Base-by-base conservation (phyloP, 495 filamentous ascomycete genomes). In the Cladorrhinum samala region DNA sequence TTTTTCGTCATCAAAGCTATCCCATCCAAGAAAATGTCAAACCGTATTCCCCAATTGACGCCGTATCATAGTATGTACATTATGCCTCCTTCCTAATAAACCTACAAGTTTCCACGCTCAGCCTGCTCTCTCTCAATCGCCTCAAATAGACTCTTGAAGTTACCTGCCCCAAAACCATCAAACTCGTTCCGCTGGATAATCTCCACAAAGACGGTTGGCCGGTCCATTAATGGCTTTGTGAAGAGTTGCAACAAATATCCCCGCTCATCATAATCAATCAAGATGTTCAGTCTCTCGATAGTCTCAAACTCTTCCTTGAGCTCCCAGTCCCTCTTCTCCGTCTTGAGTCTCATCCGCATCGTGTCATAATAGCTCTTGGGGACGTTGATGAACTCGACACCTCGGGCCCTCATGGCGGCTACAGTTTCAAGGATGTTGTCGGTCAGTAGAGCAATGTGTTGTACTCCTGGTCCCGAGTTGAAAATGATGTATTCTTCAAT, bases 401-500 rank as follows among this genome's bases (percentile, higher is more conserved):
- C 90, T 1, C 89, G 76, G 2, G 82, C 82, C 55, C 85, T 83
- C 66, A 95, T 73, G 50, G 88, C 85, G 3, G 74, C 69, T 17
- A 96, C 89, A 36, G 84, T 74, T 33, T 75, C 64, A 56, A 95
- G 78, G 68, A 95, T 95, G 63, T 95, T 81, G 24, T 69, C 63
- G 1, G 90, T 95, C 6, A 83, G 80, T 2, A 96, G 82, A 6
- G 90, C 91, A 60, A 95, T 89, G 70, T 95, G 89, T 72, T 96
- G 91, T 0, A 96, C 89, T 11, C 90, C 90, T 0, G 89, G 71
- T 8, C 90, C 91, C 53, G 81, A 77, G 72, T 92, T 93, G 72
- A 90, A 95, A 61, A 87, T 76, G 41, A 95, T 83, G 65, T 88
- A 96, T 69, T 96, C 91, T 66, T 95, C 90, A 63, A 96, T 96